Conservation (phyloP, 2,329 filamentous ascomycete species). For the Ambrosiella beaveri region DNA sequence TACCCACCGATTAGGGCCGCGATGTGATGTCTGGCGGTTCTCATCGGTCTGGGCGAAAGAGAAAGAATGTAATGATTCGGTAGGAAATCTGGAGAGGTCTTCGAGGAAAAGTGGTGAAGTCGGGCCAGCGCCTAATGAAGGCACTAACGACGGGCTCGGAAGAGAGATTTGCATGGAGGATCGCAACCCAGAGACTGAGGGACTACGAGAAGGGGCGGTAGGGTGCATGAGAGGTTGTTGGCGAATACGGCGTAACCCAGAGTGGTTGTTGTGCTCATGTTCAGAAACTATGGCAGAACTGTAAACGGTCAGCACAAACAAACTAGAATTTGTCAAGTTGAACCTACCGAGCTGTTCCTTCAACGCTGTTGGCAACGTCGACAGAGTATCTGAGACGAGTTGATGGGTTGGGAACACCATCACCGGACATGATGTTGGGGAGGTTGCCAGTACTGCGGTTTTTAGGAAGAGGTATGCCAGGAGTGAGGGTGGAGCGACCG, state of each 20-base stretch:
- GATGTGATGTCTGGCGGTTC: constrained; percentile 64
- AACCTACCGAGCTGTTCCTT: constrained; percentile 7
- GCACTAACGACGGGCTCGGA: constrained; percentile 32
- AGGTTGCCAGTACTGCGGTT: constrained; percentile 12
- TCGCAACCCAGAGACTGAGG: constrained; percentile 41
- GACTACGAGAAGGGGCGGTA: constrained; percentile 43
- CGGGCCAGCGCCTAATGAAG: constrained; percentile 39
- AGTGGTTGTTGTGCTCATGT: constrained; percentile 72
- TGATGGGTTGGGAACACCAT: not conserved
- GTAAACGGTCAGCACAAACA: constrained; percentile 12
- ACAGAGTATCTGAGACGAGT: constrained; percentile 10
- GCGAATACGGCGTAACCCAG: constrained; percentile 82
- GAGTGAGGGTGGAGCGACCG: not conserved
- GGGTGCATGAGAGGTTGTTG: constrained; percentile 60
- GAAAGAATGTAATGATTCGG: constrained; percentile 93
- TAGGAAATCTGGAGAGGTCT: constrained; percentile 81
- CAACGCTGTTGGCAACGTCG: constrained; percentile 9
- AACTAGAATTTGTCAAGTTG: not conserved
- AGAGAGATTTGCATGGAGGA: constrained; percentile 55
- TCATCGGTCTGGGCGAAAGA: constrained; percentile 94
- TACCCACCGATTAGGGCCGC: constrained; percentile 43
- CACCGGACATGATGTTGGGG: constrained; percentile 3
- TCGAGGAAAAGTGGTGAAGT: constrained; percentile 65
- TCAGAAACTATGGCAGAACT: constrained; percentile 72
- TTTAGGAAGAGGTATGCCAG: constrained; percentile 7